A percentile compares a stretch with the other conserved stretches of the same genome.
Conservation (phyloP, 1,284 basidiomycete species). For the Cutaneotrichosporon cyanovorans region DNA sequence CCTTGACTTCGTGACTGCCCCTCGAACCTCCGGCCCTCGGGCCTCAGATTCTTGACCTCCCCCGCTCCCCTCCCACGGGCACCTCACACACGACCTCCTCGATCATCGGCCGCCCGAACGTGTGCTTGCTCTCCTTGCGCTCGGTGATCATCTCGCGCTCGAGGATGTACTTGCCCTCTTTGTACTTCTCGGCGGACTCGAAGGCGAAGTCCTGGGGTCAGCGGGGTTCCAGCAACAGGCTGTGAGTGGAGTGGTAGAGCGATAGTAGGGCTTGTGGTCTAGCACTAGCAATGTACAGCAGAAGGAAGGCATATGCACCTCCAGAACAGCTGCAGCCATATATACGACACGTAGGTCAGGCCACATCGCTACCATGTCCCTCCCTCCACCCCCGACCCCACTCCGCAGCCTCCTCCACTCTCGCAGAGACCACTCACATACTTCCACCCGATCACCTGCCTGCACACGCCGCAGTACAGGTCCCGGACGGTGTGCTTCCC, state of each 20-base stretch:
- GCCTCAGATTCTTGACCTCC: background rate
- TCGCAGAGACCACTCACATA: conserved; percentile 60
- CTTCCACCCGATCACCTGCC: conserved; percentile 86
- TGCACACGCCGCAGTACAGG: conserved; percentile 85
- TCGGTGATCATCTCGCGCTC: conserved; percentile 73
- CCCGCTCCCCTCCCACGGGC: background rate
- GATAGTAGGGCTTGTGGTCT: too few relatives aligned
- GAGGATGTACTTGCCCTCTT: conserved; percentile 96
- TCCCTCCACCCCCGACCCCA: background rate
- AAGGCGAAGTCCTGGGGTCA: conserved; percentile 73
- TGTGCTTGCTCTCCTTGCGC: conserved; percentile 28
- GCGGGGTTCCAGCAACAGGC: background rate
- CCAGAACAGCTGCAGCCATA: too few relatives aligned
- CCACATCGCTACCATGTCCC: too few relatives aligned
- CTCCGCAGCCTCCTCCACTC: too few relatives aligned
- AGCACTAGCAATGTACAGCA: too few relatives aligned
- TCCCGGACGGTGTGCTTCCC: conserved; percentile 94
- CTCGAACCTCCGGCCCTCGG: too few relatives aligned
- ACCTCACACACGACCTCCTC: conserved; percentile 23
- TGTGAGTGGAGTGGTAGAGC: too few relatives aligned
- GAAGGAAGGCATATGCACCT: too few relatives aligned
- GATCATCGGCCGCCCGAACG: conserved; percentile 22
- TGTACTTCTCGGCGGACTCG: conserved; percentile 86
- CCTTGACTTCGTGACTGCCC: too few relatives aligned
- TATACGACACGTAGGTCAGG: too few relatives aligned